A percentile compares a stretch with the other conserved stretches of the same genome.
These are phyloP conservation scores for Linum tenue DNA, from an alignment of 345 rosid species.

Conservation along the genomic window DNA sequence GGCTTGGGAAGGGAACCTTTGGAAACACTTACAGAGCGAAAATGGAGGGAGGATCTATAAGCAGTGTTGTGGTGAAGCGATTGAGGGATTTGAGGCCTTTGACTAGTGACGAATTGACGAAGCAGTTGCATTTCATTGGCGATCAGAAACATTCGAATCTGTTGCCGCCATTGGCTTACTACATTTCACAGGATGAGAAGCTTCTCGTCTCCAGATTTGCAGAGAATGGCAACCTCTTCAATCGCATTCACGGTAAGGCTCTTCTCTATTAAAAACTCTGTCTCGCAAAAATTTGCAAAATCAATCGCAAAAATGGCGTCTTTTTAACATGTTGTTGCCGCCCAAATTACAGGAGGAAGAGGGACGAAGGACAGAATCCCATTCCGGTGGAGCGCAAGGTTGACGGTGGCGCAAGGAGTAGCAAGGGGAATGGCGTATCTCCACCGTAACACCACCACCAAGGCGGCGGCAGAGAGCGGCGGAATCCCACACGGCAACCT, in stretches of 20 bases:
- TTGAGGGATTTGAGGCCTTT: slow-evolving; percentile 40
- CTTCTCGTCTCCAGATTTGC: slow-evolving; percentile 32
- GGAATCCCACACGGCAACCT: slow-evolving; percentile 47
- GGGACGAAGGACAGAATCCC: slow-evolving; percentile 29
- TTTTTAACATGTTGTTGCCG: neutral
- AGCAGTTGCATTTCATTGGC: slow-evolving; percentile 23
- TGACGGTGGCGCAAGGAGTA: slow-evolving; percentile 35
- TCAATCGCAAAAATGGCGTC: neutral
- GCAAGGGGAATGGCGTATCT: slow-evolving; percentile 44
- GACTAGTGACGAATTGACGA: slow-evolving; percentile 30
- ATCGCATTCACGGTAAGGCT: slow-evolving; percentile 43
- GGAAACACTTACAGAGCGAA: slow-evolving; percentile 40
- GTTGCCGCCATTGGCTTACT: slow-evolving; percentile 61
- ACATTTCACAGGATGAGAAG: slow-evolving; percentile 60
- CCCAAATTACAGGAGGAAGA: slow-evolving; percentile 25
- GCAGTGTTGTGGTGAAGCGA: slow-evolving; percentile 33
- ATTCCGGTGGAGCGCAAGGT: slow-evolving; percentile 40
- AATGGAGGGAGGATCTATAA: slow-evolving; percentile 20
- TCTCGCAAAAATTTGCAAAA: neutral
- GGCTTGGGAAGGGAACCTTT: slow-evolving; percentile 40
- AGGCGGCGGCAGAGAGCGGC: neutral
- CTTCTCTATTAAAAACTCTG: neutral
- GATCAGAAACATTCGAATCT: slow-evolving; percentile 39
- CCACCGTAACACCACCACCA: slow-evolving; percentile 21
- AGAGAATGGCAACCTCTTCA: slow-evolving; percentile 38